phyloP scores from a whole-genome alignment of 768 basidiomycete species.

The Lenzites betulinus region DNA sequence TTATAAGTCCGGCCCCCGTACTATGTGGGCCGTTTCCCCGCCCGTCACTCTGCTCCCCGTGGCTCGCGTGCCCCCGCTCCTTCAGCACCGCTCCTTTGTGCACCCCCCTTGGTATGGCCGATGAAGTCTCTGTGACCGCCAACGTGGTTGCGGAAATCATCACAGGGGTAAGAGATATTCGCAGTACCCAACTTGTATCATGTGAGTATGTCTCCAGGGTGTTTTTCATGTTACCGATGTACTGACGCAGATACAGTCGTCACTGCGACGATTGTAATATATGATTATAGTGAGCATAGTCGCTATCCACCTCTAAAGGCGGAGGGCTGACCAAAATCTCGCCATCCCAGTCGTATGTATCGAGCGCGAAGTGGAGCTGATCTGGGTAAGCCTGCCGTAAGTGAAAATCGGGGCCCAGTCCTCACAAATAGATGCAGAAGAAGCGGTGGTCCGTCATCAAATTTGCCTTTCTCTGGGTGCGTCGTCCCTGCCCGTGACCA shows the following conservation, averaged over 20 bases:
- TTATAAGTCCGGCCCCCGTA: slow-evolving; percentile 5
- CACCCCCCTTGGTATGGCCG: background rate
- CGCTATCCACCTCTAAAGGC: background rate
- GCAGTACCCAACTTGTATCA: slow-evolving; percentile 11
- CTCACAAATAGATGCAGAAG: slow-evolving; percentile 18
- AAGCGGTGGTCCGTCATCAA: slow-evolving; percentile 35
- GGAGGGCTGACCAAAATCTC: background rate
- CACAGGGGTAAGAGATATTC: slow-evolving; percentile 9
- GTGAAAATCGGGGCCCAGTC: background rate
- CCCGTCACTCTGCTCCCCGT: slow-evolving; percentile 7
- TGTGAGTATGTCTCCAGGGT: slow-evolving; percentile 1
- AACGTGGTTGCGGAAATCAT: slow-evolving; percentile 1
- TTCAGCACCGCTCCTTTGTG: slow-evolving; percentile 5
- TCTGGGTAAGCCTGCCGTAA: slow-evolving; percentile 25
- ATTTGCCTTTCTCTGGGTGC: slow-evolving; percentile 32
- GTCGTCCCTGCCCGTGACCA: slow-evolving; percentile 12
- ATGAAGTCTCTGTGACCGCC: background rate
- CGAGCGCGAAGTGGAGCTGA: slow-evolving; percentile 25
- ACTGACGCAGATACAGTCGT: slow-evolving; percentile 9
- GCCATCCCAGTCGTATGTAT: slow-evolving; percentile 22
- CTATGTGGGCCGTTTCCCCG: background rate
- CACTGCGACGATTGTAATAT: slow-evolving; percentile 25
- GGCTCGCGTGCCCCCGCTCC: background rate
- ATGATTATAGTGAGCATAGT: slow-evolving; percentile 26
- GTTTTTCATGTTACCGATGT: background rate